Evolutionary conservation across 164 flowering plant genomes (phyloP), one percentile per base, ranked within the genome.

Genomic region (Litsea cubeba): DNA sequence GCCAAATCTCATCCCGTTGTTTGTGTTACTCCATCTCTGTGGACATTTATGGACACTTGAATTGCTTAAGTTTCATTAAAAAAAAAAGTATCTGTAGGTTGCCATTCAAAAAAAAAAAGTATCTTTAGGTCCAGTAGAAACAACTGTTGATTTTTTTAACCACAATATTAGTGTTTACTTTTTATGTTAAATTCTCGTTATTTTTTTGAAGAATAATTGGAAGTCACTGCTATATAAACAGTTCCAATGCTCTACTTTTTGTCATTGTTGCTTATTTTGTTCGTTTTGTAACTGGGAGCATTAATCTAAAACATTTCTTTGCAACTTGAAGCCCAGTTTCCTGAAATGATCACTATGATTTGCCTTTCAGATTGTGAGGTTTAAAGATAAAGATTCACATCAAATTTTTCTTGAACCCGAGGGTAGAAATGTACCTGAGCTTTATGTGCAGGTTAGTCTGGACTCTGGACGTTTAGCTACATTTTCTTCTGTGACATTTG

Each of bases 371-470:
- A 90, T 95, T 81, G 99, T 95, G 35, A 86, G 98, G 76, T 95
- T 95, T 84, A 84, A 93, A 80, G 98, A 93, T 79, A 95, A 93
- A 80, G 98, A 93, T 76, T 95, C 98, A 49, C 98, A 95, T 85
- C 99, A 93, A 74, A 93, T 93, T 72, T 95, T 95, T 84, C 96
- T 93, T 75, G 99, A 93, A 80, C 97, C 99, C 17, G 97, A 95
- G 78, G 97, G 99, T 51, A 88, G 99, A 66, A 81, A 30, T 79
- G 99, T 95, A 69, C 97, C 97, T 49, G 99, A 95, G 79, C 93
- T 95, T 68, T 95, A 95, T 81, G 99, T 95, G 72, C 99, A 91
- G 99, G 97, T 95, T 20, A 50, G 71, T 69, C n/a, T 46, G 20
- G 25, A 68, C 12, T 69, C n/a, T 46, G 20, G 25, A 68, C 12